phyloP scores from a whole-genome alignment of 352 stramenopile genomes.

The Globisporangium ultimum region DNA sequence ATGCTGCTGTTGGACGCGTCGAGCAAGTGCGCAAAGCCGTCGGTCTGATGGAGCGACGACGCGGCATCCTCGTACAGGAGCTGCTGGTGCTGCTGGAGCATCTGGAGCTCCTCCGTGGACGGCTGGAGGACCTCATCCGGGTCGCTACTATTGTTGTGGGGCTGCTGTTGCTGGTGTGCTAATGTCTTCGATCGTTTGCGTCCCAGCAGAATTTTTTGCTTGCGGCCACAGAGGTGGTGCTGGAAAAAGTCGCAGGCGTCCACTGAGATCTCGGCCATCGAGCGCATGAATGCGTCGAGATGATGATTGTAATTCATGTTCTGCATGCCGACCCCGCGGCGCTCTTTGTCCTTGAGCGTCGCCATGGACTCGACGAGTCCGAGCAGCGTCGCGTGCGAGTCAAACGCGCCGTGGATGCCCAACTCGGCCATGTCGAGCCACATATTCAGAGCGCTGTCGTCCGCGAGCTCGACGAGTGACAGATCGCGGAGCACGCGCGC shows the following conservation, averaged over 20 bases:
- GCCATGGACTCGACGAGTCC: constrained; percentile 70
- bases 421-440: constrained; percentile 72
- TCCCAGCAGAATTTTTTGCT: constrained; percentile 33
- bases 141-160: background rate
- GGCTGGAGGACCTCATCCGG: background rate
- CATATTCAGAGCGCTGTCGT: constrained; percentile 37
- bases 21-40: constrained; percentile 18
- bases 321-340: constrained; percentile 68
- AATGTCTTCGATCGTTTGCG: constrained; percentile 30
- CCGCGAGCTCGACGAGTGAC: constrained; percentile 44
- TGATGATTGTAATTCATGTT: constrained; percentile 76
- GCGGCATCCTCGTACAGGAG: constrained; percentile 22
- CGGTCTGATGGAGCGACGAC: constrained; percentile 5
- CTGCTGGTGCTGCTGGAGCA: constrained; percentile 5
- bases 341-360: constrained; percentile 72
- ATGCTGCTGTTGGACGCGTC: constrained; percentile 31
- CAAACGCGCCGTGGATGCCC: constrained; percentile 57
- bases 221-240: constrained; percentile 59
- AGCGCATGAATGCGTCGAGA: constrained; percentile 67
- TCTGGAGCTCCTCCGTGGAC: constrained; percentile 3
- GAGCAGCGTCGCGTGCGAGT: constrained; percentile 57
- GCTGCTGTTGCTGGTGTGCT: background rate
- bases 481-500: constrained; percentile 48
- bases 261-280: constrained; percentile 46
- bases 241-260: constrained; percentile 75